Evolutionary conservation across 2,329 filamentous ascomycete genomes (phyloP).

Genomic region (Zasmidium citrigriseum): DNA sequence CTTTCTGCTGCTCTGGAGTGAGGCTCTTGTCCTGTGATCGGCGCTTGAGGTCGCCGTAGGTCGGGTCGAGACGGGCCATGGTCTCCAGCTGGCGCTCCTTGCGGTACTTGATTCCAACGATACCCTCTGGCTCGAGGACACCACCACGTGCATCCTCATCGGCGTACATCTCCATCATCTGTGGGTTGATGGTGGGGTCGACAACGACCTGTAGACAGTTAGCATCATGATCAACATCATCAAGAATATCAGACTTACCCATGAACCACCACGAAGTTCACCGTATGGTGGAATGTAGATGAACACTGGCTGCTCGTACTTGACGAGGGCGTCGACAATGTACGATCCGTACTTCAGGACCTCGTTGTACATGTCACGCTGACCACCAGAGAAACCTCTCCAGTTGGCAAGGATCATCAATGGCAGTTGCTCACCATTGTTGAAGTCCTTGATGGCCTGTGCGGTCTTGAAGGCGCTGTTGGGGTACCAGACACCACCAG

Average conservation of each 20-base stretch:
- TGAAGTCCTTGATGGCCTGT: slow-evolving; percentile 98
- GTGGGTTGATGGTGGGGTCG: slow-evolving; percentile 95
- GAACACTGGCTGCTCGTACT: slow-evolving; percentile 98
- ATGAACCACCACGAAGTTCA: slow-evolving; percentile 96
- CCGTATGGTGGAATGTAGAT: slow-evolving; percentile 97
- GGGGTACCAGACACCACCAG: slow-evolving; percentile 98
- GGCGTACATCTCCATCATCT: slow-evolving; percentile 99
- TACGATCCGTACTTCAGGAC: slow-evolving; percentile 99
- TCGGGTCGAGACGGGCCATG: slow-evolving; percentile 88
- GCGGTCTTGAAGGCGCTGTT: slow-evolving; percentile 99
- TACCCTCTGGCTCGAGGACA: slow-evolving; percentile 97
- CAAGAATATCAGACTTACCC: slow-evolving; percentile 56
- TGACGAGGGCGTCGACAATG: slow-evolving; percentile 97
- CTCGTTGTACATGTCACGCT: slow-evolving; percentile 99
- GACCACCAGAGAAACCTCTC: slow-evolving; percentile 99
- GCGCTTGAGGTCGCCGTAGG: slow-evolving; percentile 82
- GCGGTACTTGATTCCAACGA: slow-evolving; percentile 97
- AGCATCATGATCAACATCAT: slow-evolving; percentile 24
- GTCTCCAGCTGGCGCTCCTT: slow-evolving; percentile 96
- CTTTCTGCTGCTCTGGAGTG: slow-evolving; percentile 70
- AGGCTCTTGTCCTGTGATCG: slow-evolving; percentile 69
- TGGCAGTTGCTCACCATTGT: slow-evolving; percentile 95
- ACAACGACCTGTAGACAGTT: slow-evolving; percentile 71
- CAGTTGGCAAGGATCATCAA: slow-evolving; percentile 99
- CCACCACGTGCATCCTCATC: slow-evolving; percentile 92